Evolutionary conservation across 441 rosid genomes (phyloP), one percentile per base, ranked within the genome.

Genomic region (Erysimum cheiri): DNA sequence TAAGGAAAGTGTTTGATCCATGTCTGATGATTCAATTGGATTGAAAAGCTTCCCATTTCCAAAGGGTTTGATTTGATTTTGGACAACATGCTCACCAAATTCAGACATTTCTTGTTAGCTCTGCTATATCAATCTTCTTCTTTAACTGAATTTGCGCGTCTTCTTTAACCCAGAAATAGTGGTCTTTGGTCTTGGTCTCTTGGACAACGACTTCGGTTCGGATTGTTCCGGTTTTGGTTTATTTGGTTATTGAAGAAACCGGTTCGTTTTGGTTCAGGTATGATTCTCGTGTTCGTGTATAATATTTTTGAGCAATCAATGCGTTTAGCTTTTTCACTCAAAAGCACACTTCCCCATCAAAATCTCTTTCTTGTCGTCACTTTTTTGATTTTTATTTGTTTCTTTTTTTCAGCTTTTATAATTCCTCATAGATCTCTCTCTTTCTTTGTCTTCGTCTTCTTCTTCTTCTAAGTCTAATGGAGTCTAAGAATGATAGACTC

Each of bases 1-100:
- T 17, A 77, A 67, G 41, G 57, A 67, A 29, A 71, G 80, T 3
- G 80, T 77, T 54, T 28, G 65, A 26, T 77, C 80, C 56, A 14
- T 19, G 14, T 26, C 14, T 37, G 39, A 15, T 3, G 61, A 3
- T 56, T 35, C 7, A 19, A 57, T 36, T 57, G 28, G 28, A 36
- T 36, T 12, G 31, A 58, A 37, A 58, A 47, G 31, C 3, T 58
- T 22, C 11, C 0, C 47, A 37, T 58, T n/a, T n/a, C n/a, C n/a
- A n/a, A n/a, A n/a, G n/a, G n/a, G n/a, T n/a, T n/a, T n/a, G n/a
- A n/a, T n/a, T n/a, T n/a, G n/a, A n/a, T n/a, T n/a, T n/a, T n/a
- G n/a, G n/a, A n/a, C n/a, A n/a, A n/a, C n/a, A 58, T 6, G 46
- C 10, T 36, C 11, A 37, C 6, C 47, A 58, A 58, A 19, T 22